Conservation (phyloP, 1,284 basidiomycete species). For the Golubevia pallescens region DNA sequence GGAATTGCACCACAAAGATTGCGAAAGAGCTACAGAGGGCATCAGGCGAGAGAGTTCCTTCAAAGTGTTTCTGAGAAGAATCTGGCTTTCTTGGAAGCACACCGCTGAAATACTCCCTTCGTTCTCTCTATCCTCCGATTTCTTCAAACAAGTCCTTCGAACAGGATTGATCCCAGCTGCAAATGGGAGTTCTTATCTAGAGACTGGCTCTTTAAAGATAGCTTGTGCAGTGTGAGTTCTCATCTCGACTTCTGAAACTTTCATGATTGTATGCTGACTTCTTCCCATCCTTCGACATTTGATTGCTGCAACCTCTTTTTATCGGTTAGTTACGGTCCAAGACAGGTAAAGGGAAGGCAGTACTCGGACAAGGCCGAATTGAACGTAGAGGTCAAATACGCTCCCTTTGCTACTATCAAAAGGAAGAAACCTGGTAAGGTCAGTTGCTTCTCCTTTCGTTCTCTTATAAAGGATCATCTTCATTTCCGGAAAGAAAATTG, state of each 20-base stretch:
- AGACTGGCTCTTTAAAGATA: conserved; percentile 85
- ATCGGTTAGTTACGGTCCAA: conserved; percentile 80
- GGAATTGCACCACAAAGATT: no score
- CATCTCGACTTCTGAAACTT: not conserved
- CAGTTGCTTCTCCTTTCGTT: conserved; percentile 23
- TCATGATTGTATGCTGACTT: conserved; percentile 2
- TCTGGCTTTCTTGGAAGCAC: conserved; percentile 4
- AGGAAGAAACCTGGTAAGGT: conserved; percentile 85
- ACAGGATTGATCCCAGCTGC: conserved; percentile 88
- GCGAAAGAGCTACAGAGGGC: not conserved
- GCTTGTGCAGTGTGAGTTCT: conserved; percentile 84
- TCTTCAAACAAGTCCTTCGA: conserved; percentile 74
- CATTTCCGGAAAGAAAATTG: no score
- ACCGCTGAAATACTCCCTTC: conserved; percentile 5
- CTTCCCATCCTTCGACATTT: not conserved
- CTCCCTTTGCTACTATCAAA: conserved; percentile 82
- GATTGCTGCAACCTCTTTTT: not conserved
- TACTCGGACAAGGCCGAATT: conserved; percentile 86
- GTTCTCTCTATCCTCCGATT: conserved; percentile 8
- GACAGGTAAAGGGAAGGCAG: conserved; percentile 76
- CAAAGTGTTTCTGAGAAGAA: conserved; percentile 8
- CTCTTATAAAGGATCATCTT: no score
- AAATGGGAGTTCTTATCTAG: conserved; percentile 93
- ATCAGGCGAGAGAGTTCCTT: conserved; percentile 1
- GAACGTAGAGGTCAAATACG: conserved; percentile 94